Evolutionary conservation across 2,329 filamentous ascomycete genomes (phyloP), one percentile per base, ranked within the genome.

Genomic region (Colletotrichum sp.): DNA sequence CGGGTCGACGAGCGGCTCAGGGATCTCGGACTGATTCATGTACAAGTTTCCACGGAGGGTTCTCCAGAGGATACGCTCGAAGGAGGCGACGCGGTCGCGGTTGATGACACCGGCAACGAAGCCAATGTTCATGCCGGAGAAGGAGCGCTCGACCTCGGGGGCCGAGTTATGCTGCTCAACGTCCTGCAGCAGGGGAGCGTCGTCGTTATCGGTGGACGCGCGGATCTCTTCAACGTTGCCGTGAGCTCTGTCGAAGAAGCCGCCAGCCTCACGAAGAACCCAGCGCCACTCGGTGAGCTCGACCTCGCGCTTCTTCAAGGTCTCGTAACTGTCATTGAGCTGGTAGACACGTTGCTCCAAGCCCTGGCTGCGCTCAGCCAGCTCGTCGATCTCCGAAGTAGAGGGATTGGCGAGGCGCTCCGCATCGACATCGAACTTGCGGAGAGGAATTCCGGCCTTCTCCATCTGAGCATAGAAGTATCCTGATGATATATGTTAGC

Each of bases 11-110:
- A 99, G 94, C 48, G 95, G 93, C 84, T 99, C 96, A 9, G 96
- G 93, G 77, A 99, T 99, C 89, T 99, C 97, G 55, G 96, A 96
- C 88, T 99, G 97, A 87, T 99, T 99, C 97, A 99, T 99, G 90
- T 98, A 99, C 78, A 99, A 88, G 85, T 99, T 99, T 81, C 97
- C 97, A 84, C 97, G 95, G 56, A 99, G 92, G 1, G 97, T 98
- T 81, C 97, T 93, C 97, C 97, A 99, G 67, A 99, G 90, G 80
- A 99, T 99, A 75, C 97, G 94, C 88, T 99, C 97, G 83, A 99
- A 99, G 30, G 96, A 95, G 16, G 94, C 96, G 76, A 99, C 96
- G 66, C 96, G 93, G 82, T 98, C 96, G 70, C 97, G 93, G 48
- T 95, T 92, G 80, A 99, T 98, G 80, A 98, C 97, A 85, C 97